Percentiles rank a stretch among this genome's conserved stretches.
Conservation (phyloP, 352 stramenopile genomes). For the Elongisporangium senticosum region DNA sequence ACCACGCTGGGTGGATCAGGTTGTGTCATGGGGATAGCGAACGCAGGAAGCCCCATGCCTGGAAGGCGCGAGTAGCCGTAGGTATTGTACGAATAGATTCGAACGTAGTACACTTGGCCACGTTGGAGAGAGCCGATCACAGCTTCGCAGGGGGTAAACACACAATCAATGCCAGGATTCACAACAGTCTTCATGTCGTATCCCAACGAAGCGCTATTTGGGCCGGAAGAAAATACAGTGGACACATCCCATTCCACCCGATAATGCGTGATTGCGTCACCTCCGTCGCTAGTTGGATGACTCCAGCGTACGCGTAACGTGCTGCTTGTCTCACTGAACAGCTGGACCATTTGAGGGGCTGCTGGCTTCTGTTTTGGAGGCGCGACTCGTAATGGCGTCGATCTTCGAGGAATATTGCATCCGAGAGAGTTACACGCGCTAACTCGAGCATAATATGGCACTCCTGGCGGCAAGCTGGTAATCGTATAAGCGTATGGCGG, state of each 20-base stretch:
- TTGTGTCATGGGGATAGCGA: slow-evolving; percentile 74
- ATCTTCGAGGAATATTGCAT: slow-evolving; percentile 76
- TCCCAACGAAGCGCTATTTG: slow-evolving; percentile 62
- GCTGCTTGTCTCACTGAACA: slow-evolving; percentile 65
- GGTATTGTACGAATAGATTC: slow-evolving; percentile 90
- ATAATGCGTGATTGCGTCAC: slow-evolving; percentile 91
- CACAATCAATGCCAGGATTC: slow-evolving; percentile 67
- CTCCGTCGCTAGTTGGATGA: slow-evolving; percentile 88
- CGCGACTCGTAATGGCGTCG: slow-evolving; percentile 67
- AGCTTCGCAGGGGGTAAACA: slow-evolving; percentile 72
- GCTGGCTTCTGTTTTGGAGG: slow-evolving; percentile 85
- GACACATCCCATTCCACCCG: slow-evolving; percentile 92
- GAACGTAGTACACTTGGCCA: slow-evolving; percentile 86
- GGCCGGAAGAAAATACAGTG: slow-evolving; percentile 79
- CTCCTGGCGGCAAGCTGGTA: slow-evolving; percentile 58
- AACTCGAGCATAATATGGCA: slow-evolving; percentile 83
- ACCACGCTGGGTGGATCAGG: slow-evolving; percentile 56
- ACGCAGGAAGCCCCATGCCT: slow-evolving; percentile 59
- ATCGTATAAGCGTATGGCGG: slow-evolving; percentile 47
- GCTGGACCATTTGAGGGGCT: slow-evolving; percentile 64
- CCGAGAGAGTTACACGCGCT: slow-evolving; percentile 88
- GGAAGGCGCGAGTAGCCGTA: slow-evolving; percentile 85
- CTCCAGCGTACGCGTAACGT: slow-evolving; percentile 85
- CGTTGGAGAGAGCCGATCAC: slow-evolving; percentile 75
- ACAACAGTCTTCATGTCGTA: slow-evolving; percentile 69